phyloP scores from a whole-genome alignment of 2,329 filamentous ascomycete species.

The Hymenoscyphus repandus region DNA sequence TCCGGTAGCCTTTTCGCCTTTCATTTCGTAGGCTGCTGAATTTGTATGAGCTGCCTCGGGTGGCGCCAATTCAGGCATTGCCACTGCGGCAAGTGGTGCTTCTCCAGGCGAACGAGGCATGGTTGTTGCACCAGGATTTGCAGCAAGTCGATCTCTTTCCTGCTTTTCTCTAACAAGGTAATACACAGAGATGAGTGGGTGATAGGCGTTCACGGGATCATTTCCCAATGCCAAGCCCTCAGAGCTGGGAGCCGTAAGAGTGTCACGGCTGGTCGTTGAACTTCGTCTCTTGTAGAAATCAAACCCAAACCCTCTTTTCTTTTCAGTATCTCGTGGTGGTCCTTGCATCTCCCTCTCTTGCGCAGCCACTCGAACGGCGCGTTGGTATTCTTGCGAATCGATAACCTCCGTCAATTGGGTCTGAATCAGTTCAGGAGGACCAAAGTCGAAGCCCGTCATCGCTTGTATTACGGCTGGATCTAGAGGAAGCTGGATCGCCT shows the following conservation, averaged over 20 bases:
- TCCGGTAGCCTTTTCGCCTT: slow-evolving; percentile 80
- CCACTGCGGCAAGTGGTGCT: slow-evolving; percentile 33
- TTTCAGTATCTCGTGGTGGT: slow-evolving; percentile 60
- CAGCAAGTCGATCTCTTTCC: slow-evolving; percentile 62
- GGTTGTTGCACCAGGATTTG: slow-evolving; percentile 53
- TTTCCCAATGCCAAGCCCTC: slow-evolving; percentile 78
- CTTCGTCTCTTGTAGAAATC: slow-evolving; percentile 96
- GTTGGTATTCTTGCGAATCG: slow-evolving; percentile 90
- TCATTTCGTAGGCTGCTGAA: slow-evolving; percentile 75
- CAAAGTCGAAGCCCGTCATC: slow-evolving; percentile 99
- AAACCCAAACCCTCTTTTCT: slow-evolving; percentile 80
- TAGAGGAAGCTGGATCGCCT: slow-evolving; percentile 78
- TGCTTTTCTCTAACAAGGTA: slow-evolving; percentile 95
- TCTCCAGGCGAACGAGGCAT: slow-evolving; percentile 53
- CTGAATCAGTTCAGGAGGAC: slow-evolving; percentile 75
- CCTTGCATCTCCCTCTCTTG: slow-evolving; percentile 58
- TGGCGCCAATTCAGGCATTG: slow-evolving; percentile 69
- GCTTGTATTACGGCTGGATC: slow-evolving; percentile 79
- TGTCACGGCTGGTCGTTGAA: slow-evolving; percentile 84
- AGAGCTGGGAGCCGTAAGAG: slow-evolving; percentile 73
- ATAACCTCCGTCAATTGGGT: slow-evolving; percentile 79
- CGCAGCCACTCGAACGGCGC: slow-evolving; percentile 66
- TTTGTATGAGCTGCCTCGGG: slow-evolving; percentile 91
- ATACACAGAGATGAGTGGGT: slow-evolving; percentile 88
- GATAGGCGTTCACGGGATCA: slow-evolving; percentile 90